These are phyloP conservation scores for Epichloe brachyelytri DNA, from an alignment of 2,329 filamentous ascomycete genomes.

Conservation along the genomic window DNA sequence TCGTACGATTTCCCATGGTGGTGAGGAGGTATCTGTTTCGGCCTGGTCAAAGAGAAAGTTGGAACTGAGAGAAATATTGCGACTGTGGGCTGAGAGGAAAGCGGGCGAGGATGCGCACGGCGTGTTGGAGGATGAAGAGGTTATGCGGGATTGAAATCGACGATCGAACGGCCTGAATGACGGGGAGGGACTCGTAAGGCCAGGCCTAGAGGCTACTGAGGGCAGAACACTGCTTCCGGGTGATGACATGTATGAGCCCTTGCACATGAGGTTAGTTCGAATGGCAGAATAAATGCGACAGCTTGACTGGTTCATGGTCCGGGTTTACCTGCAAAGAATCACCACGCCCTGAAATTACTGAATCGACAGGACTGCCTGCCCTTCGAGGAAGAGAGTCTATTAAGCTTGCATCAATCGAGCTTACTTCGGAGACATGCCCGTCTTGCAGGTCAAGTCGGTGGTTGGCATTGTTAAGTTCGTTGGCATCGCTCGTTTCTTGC, in stretches of 20 bases:
- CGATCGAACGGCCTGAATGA: slow-evolving; percentile 89
- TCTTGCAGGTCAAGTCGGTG: slow-evolving; percentile 33
- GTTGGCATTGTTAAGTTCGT: slow-evolving; percentile 2
- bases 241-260: slow-evolving; percentile 51
- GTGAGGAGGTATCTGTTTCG: slow-evolving; percentile 57
- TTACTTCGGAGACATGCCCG: slow-evolving; percentile 35
- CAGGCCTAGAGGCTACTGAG: slow-evolving; percentile 52
- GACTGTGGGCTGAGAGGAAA: slow-evolving; percentile 63
- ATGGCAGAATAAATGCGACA: neutral
- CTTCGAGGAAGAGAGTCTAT: slow-evolving; percentile 39
- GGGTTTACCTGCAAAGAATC: slow-evolving; percentile 61
- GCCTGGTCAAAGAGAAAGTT: slow-evolving; percentile 48
- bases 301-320: neutral
- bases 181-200: slow-evolving; percentile 57
- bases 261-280: slow-evolving; percentile 15
- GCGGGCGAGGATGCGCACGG: slow-evolving; percentile 66
- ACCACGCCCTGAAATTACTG: slow-evolving; percentile 61
- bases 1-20: slow-evolving; percentile 91
- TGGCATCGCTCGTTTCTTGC: neutral
- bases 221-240: slow-evolving; percentile 64
- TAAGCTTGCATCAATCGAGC: slow-evolving; percentile 33
- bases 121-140: slow-evolving; percentile 39
- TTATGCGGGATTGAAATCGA: slow-evolving; percentile 79
- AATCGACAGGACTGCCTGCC: slow-evolving; percentile 55
- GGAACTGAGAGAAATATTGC: slow-evolving; percentile 67